Conservation (phyloP, 768 basidiomycete genomes). For the Paxillus involutus region DNA sequence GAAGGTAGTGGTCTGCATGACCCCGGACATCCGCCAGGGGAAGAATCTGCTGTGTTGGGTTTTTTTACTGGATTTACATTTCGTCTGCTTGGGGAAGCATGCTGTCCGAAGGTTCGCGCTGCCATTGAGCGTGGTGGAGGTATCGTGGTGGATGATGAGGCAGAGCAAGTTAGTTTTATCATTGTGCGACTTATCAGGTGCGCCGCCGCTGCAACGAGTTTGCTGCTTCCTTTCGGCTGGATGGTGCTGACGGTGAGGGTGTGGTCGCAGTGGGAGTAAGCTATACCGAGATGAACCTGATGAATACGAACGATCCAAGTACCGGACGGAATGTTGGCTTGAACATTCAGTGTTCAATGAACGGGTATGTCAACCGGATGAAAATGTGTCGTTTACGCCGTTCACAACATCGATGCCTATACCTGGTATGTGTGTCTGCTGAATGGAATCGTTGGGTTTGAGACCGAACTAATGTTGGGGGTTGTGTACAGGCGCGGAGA, state of each 20-base stretch:
- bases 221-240: neutral
- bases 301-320: conserved; percentile 45
- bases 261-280: conserved; percentile 59
- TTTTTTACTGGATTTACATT: conserved; percentile 61
- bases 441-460: neutral
- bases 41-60: neutral
- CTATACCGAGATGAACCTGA: conserved; percentile 60
- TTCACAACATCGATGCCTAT: conserved; percentile 60
- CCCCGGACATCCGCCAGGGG: neutral
- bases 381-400: conserved; percentile 72
- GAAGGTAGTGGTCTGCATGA: conserved; percentile 15
- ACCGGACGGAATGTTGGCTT: conserved; percentile 92
- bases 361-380: conserved; percentile 62
- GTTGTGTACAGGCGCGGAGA: conserved; percentile 48
- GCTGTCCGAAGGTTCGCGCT: conserved; percentile 49
- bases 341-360: conserved; percentile 82
- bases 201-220: neutral
- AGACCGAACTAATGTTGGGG: neutral
- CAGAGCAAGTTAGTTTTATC: conserved; percentile 58
- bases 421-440: conserved; percentile 38
- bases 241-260: neutral
- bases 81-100: conserved; percentile 67
- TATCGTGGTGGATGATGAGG: conserved; percentile 42
- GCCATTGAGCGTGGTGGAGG: conserved; percentile 66
- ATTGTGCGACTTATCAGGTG: conserved; percentile 77